Evolutionary conservation across 345 rosid genomes (phyloP), one percentile per base, ranked within the genome.

Genomic region (Populus tremula): DNA sequence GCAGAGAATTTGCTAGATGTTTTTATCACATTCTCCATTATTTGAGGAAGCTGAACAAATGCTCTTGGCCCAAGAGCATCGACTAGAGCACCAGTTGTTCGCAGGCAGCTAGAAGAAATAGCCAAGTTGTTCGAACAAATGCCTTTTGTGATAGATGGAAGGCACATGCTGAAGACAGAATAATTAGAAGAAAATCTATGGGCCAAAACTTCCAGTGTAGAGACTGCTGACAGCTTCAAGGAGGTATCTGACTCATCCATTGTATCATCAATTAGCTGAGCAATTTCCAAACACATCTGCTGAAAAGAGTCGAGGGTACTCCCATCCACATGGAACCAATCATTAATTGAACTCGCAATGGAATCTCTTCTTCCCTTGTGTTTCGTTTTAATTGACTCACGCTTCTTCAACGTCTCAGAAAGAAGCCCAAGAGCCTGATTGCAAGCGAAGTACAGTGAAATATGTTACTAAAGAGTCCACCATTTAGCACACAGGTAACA

Each of bases 1-100:
- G 65, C 7, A 63, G 69, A 85, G 39, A 86, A 82, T 81, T 84
- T 77, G 33, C 18, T 65, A 13, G 90, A 88, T 56, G 80, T 86
- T 77, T 76, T 82, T 18, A 87, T 85, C 82, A 91, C 45, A 80
- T 88, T 88, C 72, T 87, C 87, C 97, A 93, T 92, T 78, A 96
- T 73, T 78, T 71, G 70, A 56, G 98, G 97, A 67, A 96, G 93
- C 85, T 90, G 94, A 73, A 77, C 39, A 31, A 96, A 87, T 38
- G 98, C 94, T 87, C 84, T 92, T 68, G 91, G 90, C 71, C 98
- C 99, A 80, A 96, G 90, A 76, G 92, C 96, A 87, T 89, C 87
- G 79, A 93, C 84, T 77, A 96, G 78, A 77, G 94, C 90, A 76
- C 91, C 93, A 56, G 90, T 82, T 49, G 99, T 81, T 43, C 87